Conservation (phyloP, 768 basidiomycete species). For the Russula sp. region DNA sequence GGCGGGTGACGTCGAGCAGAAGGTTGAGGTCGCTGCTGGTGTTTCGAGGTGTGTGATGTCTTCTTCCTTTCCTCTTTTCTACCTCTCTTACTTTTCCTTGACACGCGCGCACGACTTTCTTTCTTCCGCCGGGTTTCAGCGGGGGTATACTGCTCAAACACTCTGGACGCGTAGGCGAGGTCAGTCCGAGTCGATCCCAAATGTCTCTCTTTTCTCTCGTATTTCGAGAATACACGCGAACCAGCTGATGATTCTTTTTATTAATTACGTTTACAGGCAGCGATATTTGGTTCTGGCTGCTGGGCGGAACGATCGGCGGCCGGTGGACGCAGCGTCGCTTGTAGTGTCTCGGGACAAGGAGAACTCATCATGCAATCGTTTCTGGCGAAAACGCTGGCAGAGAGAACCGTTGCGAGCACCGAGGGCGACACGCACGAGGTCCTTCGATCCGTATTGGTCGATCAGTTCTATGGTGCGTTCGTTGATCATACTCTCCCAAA, state of each 20-base stretch:
- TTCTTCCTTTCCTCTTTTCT: background rate
- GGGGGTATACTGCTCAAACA: slow-evolving; percentile 77
- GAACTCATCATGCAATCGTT: slow-evolving; percentile 61
- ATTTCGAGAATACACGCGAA: background rate
- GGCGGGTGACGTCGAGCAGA: slow-evolving; percentile 33
- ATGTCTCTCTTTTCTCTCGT: background rate
- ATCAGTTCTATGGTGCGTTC: slow-evolving; percentile 53
- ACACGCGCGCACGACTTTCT: background rate
- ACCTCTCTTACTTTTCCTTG: background rate
- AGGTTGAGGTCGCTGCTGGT: slow-evolving; percentile 51
- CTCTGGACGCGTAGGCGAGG: slow-evolving; percentile 75
- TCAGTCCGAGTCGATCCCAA: slow-evolving; percentile 36
- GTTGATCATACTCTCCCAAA: background rate
- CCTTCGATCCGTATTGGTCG: slow-evolving; percentile 45
- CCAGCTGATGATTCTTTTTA: too few relatives aligned
- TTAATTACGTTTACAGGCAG: slow-evolving; percentile 48
- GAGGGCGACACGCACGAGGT: slow-evolving; percentile 57
- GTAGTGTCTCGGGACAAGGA: slow-evolving; percentile 70
- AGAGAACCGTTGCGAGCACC: slow-evolving; percentile 38
- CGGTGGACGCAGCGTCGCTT: slow-evolving; percentile 48
- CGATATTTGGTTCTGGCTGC: slow-evolving; percentile 70
- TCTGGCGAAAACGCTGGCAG: slow-evolving; percentile 56
- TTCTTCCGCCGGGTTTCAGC: slow-evolving; percentile 39
- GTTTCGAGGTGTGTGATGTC: slow-evolving; percentile 57
- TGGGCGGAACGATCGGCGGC: slow-evolving; percentile 52